Conservation (phyloP, 352 stramenopile genomes). For the Discostella stelligera region DNA sequence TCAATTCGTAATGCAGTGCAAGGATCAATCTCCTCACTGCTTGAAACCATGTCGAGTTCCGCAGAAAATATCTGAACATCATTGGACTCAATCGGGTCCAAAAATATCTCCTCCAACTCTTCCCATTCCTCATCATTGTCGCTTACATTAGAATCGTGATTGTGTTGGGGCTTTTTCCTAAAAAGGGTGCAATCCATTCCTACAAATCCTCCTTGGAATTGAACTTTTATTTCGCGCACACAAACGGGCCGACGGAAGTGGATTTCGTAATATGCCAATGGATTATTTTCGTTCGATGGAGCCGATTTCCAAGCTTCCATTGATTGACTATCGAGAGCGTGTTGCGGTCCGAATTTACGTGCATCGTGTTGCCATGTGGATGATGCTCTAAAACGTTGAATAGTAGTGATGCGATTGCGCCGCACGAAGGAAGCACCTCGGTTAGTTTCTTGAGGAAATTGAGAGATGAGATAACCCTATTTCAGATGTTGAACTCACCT, state of each 20-base stretch:
- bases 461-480: neutral
- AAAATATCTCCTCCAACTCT: constrained; percentile 41
- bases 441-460: neutral
- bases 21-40: constrained; percentile 4
- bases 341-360: constrained; percentile 39
- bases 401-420: neutral
- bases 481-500: constrained; percentile 23
- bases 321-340: constrained; percentile 33
- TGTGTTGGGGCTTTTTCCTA: constrained; percentile 15
- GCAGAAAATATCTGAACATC: constrained; percentile 44
- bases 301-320: constrained; percentile 44
- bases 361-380: constrained; percentile 41
- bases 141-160: constrained; percentile 1
- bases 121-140: constrained; percentile 33
- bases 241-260: constrained; percentile 31
- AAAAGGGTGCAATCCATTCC: constrained; percentile 41
- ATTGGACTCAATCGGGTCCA: constrained; percentile 42
- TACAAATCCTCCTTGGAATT: constrained; percentile 52
- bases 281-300: constrained; percentile 31
- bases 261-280: constrained; percentile 42
- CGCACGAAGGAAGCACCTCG: neutral
- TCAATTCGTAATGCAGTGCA: constrained; percentile 41
- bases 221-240: constrained; percentile 30
- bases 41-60: constrained; percentile 11
- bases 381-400: constrained; percentile 25